Base-by-base conservation (phyloP, 129 eudicot genomes). In the Helianthus tuberosus region DNA sequence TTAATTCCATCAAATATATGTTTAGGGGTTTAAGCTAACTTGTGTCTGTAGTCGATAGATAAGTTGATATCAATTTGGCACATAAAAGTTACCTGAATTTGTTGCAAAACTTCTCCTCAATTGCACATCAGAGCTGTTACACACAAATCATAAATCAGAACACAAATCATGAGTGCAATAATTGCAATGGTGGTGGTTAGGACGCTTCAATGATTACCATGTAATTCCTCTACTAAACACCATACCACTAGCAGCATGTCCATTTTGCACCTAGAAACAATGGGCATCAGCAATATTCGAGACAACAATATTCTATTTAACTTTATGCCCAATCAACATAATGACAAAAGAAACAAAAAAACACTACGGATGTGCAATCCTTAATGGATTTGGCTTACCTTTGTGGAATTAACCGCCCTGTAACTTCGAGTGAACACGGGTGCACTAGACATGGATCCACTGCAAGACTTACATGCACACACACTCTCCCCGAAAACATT, bases 81-180 rank as follows among this genome's bases (percentile, higher is more conserved):
- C 43, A 44, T 71, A 16, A 57, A 29, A 12, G 32, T 50, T 75
- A 92, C 98, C 98, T 84, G 96, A 81, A 77, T 80, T 84, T 9
- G 93, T 53, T 47, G 98, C 86, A 80, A 85, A 92, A 46, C 84
- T 51, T 72, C 96, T 85, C 69, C 64, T 72, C 5, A 69, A 62
- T 61, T 82, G 84, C 75, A 75, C 74, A 72, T 66, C 78, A 48
- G 82, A 72, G 77, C 98, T 89, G 91, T 52, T 58, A 79, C 41
- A 64, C 68, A 62, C 16, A 60, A 60, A 62, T 11, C 75, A 52
- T 29, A 5, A 43, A 50, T 72, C 49, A 79, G 74, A 68, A 69
- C 72, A 65, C 8, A 51, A 72, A 66, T 47, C 8, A 69, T 64
- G 67, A 64, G 64, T 64, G 64, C 6, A 32, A 60, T 11, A 38